phyloP scores from a whole-genome alignment of 441 rosid species.

The Syzygium syzygioides region DNA sequence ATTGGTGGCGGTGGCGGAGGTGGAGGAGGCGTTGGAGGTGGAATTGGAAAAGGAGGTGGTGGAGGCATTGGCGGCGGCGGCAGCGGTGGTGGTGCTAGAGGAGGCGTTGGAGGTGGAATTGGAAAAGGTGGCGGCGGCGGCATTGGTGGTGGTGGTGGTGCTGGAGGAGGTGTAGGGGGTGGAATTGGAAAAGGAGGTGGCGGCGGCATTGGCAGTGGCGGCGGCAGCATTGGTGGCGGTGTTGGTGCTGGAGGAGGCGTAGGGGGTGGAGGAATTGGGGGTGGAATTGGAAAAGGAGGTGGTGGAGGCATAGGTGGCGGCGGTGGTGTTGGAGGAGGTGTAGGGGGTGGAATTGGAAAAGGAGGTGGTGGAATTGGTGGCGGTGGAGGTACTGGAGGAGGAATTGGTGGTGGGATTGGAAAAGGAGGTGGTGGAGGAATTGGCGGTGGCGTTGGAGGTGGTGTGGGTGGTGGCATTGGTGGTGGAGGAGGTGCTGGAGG shows the following conservation, averaged over 20 bases:
- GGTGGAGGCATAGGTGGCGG: neutral
- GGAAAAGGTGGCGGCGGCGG: too few relatives aligned
- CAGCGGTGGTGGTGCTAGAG: neutral
- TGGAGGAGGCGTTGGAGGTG: neutral
- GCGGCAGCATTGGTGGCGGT: too few relatives aligned
- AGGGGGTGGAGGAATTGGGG: too few relatives aligned
- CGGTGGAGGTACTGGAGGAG: neutral
- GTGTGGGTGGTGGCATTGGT: too few relatives aligned
- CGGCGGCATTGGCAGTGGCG: neutral
- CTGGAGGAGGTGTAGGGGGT: neutral
- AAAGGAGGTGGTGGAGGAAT: neutral
- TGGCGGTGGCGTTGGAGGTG: neutral
- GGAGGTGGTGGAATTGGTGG: too few relatives aligned
- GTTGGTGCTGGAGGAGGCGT: neutral
- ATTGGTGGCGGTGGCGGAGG: neutral
- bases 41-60: neutral
- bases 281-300: neutral
- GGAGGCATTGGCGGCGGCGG: neutral
- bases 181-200: neutral
- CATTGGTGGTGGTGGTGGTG: neutral
- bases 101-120: neutral
- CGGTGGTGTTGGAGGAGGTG: neutral
- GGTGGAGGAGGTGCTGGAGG: too few relatives aligned
- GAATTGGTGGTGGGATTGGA: too few relatives aligned
- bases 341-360: neutral